Evolutionary conservation across 345 rosid species (phyloP).

Genomic region (Populus ilicifolia): DNA sequence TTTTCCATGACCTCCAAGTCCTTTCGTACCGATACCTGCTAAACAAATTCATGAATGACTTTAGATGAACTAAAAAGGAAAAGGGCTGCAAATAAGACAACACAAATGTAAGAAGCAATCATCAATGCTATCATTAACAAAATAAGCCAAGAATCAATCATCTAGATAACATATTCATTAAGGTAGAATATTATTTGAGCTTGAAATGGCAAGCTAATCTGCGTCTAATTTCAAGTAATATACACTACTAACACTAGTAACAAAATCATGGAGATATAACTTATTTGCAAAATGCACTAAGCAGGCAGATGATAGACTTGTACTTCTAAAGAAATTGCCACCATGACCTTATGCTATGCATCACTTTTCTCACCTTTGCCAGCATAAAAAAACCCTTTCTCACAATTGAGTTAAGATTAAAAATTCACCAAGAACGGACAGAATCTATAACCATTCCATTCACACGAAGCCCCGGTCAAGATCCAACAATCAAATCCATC

Average conservation of each 20-base stretch:
- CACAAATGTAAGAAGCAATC: not conserved
- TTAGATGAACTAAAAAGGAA: not conserved
- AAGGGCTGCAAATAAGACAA: not conserved
- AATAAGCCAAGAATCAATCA: not conserved
- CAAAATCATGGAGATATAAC: not conserved
- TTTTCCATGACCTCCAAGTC: conserved; percentile 57
- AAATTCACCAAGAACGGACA: not conserved
- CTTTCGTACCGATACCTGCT: conserved; percentile 40
- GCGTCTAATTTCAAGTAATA: not conserved
- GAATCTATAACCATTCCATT: not conserved
- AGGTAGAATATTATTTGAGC: not conserved
- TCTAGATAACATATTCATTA: not conserved
- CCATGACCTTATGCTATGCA: not conserved
- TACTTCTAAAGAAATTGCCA: not conserved
- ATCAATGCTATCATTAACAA: not conserved
- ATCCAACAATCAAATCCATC: not conserved
- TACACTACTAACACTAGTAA: not conserved
- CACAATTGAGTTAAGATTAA: not conserved
- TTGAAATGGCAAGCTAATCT: not conserved
- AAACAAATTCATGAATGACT: conserved; percentile 10
- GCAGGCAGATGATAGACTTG: not conserved
- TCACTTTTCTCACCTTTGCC: not conserved
- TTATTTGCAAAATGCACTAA: not conserved
- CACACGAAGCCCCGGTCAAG: not conserved
- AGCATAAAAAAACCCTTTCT: not conserved